phyloP scores from a whole-genome alignment of 2,329 filamentous ascomycete genomes.

The Beauveria scarabaeidicola region DNA sequence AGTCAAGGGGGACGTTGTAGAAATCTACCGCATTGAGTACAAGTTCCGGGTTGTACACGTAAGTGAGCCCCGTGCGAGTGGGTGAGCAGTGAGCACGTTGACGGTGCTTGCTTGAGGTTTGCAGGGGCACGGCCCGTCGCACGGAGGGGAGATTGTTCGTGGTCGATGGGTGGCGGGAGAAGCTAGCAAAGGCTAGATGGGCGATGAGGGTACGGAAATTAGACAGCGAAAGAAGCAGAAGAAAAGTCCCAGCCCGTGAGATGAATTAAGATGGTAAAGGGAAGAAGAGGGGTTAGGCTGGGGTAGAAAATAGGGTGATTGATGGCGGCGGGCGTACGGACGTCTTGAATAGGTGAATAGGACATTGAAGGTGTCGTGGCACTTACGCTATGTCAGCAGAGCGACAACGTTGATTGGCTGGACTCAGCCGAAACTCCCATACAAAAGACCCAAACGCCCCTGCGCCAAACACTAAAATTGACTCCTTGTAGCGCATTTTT shows the following conservation, averaged over 20 bases:
- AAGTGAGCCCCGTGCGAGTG: not conserved
- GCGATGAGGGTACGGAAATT: not conserved
- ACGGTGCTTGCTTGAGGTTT: not conserved
- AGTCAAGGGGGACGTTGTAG: not conserved
- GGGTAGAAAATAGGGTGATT: too few relatives aligned
- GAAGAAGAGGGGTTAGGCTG: not conserved
- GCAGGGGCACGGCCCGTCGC: not conserved
- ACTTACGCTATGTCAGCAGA: slow-evolving; percentile 2
- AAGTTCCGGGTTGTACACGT: not conserved
- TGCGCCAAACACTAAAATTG: not conserved
- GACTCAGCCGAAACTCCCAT: not conserved
- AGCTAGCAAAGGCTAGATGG: not conserved
- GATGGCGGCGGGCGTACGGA: not conserved
- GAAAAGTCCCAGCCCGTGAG: not conserved
- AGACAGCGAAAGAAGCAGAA: not conserved
- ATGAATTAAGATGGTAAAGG: not conserved
- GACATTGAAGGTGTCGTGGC: slow-evolving; percentile 3
- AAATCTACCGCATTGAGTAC: not conserved
- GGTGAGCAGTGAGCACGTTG: not conserved
- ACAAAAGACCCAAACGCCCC: not conserved
- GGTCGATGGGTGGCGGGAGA: not conserved
- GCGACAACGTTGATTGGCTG: not conserved
- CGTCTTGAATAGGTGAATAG: not conserved
- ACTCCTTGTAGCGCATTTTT: too few relatives aligned
- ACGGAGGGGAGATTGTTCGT: not conserved